phyloP scores from a whole-genome alignment of 176 grass and related monocot genomes.

The Oryza coarctata region DNA sequence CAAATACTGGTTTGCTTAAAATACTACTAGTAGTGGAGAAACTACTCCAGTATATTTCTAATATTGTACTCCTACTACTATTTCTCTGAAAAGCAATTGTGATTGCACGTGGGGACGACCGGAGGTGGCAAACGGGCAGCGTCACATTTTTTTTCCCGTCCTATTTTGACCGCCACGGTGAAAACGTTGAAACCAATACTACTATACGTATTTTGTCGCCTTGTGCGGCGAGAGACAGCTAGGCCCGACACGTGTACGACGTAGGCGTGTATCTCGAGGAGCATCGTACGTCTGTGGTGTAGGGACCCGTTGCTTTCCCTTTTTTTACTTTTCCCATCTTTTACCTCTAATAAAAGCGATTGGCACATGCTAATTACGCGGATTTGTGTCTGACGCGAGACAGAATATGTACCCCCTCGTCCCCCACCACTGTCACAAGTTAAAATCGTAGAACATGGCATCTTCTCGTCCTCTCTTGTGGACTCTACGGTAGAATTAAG shows the following conservation, averaged over 20 bases:
- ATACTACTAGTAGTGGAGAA: no score
- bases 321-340: neutral
- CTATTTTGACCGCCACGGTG: neutral
- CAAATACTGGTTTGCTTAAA: neutral
- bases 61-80: neutral
- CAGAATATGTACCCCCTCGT: neutral
- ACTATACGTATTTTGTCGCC: neutral
- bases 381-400: neutral
- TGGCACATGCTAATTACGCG: constrained; percentile 2
- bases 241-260: constrained; percentile 21
- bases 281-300: neutral
- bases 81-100: neutral
- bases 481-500: neutral
- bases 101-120: neutral
- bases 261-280: neutral
- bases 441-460: no score
- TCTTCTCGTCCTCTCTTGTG: neutral
- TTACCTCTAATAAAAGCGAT: neutral
- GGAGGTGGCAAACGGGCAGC: neutral
- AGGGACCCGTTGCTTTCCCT: neutral
- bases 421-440: neutral
- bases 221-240: neutral
- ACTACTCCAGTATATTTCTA: neutral
- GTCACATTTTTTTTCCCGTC: neutral
- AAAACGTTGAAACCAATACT: constrained; percentile 16